Base-by-base conservation (phyloP, 129 eudicot species). In the Lactuca saligna region DNA sequence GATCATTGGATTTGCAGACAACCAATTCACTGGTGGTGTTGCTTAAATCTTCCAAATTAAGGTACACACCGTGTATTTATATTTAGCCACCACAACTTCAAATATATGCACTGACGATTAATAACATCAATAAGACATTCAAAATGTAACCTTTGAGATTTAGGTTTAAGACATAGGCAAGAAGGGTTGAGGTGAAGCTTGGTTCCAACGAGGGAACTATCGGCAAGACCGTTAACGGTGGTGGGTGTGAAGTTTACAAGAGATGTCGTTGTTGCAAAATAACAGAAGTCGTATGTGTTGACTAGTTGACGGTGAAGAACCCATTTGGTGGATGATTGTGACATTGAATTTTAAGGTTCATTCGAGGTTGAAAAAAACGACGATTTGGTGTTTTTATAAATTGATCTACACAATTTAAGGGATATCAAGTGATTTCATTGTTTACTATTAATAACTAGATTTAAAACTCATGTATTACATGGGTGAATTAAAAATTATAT, bases 11-110 rank as follows among this genome's bases (percentile, higher is more conserved):
- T 9, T 97, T 97, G 54, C 89, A 94, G 74, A 94, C 83, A 75
- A 89, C 99, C 99, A 97, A 94, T 57, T 94, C 76, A 42, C 99
- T 97, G 65, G 99, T 94, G 62, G 99, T 94, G 89, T 94, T 94
- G 70, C 91, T 95, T 67, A 94, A 73, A 78, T 94, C 99, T 72
- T 89, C 96, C 83, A 94, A 85, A 80, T 94, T 97, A 79, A 94
- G 89, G 96, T 89, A 94, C 2, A 94, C 91, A 75, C 99, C 89
- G 89, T 94, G 70, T 94, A 97, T 42, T 97, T 97, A 48, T 94
- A 94, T 71, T 89, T 94, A 42, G 99, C 99, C 17, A 94, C 99
- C 60, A 89, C 96, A 57, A 91, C 82, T 41, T 90, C 93, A 71
- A 81, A 58, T 70, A 96, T 94, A 65, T 58, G 38, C 5, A 61